Evolutionary conservation across 2,329 filamentous ascomycete species (phyloP).

Genomic region (Colletotrichum plurivorum): DNA sequence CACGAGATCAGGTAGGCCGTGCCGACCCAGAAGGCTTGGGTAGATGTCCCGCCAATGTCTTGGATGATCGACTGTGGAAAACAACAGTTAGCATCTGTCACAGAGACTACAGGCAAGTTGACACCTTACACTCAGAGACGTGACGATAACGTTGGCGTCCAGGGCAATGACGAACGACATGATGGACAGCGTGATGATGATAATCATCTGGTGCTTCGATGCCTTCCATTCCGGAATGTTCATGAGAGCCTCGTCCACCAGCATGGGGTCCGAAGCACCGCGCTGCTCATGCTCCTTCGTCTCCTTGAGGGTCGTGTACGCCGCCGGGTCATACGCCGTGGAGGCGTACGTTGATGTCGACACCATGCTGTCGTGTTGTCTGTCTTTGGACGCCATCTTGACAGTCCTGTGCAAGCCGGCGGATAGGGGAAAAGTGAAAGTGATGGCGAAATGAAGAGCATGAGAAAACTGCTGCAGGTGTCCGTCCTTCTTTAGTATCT

Average conservation of each 20-base stretch:
- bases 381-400: slow-evolving; percentile 35
- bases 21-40: slow-evolving; percentile 48
- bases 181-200: slow-evolving; percentile 38
- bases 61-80: slow-evolving; percentile 43
- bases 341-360: slow-evolving; percentile 35
- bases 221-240: slow-evolving; percentile 34
- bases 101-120: background rate
- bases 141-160: slow-evolving; percentile 39
- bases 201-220: slow-evolving; percentile 38
- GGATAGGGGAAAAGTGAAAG: slow-evolving; percentile 6
- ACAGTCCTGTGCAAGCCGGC: slow-evolving; percentile 21
- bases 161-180: slow-evolving; percentile 40
- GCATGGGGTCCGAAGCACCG: slow-evolving; percentile 31
- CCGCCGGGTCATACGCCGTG: slow-evolving; percentile 34
- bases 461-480: slow-evolving; percentile 15
- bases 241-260: slow-evolving; percentile 30
- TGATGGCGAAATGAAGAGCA: slow-evolving; percentile 5
- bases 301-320: slow-evolving; percentile 39
- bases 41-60: slow-evolving; percentile 45
- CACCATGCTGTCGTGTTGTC: slow-evolving; percentile 23
- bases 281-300: slow-evolving; percentile 32
- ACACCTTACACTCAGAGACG: slow-evolving; percentile 34
- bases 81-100: background rate
- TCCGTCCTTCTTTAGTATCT: slow-evolving; percentile 37
- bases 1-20: slow-evolving; percentile 47